Base-by-base conservation (phyloP, 768 basidiomycete species). In the Amanita polypyramis region DNA sequence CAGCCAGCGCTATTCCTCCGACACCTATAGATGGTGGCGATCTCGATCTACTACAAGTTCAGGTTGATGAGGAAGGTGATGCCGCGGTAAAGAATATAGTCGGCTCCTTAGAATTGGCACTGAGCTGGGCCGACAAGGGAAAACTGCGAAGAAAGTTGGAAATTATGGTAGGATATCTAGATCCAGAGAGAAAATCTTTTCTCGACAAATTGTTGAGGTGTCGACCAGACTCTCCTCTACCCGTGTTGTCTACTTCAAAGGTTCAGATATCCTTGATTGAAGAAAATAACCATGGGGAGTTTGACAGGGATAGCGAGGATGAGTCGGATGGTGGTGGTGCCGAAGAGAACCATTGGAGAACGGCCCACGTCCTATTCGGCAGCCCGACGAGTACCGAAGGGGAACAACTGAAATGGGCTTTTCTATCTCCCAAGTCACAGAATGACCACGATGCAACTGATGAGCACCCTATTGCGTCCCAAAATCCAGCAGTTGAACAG, bases 81-180 rank as follows among this genome's bases (percentile, higher is more conserved):
- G 67, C 76, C 0, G 70, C 76, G 0, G 55, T 85, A 41, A 74
- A 80, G 53, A 88, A 89, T 54, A 58, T 86, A n/a, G 71, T 84
- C 8, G 74, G 72, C 1, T 70, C 70, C 0, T 60, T 57, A 3
- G 70, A 66, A 21, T 57, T 68, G 12, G 81, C 75, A 1, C 63
- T 66, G 12, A 66, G 68, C 33, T 85, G 82, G 82, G 76, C 72
- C 0, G 76, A 77, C 23, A 68, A 63, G 30, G 71, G 69, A 1
- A 72, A 66, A 43, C 54, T 72, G 44, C 55, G 63, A 32, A 62
- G 60, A 48, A 80, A 72, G 54, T 53, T 80, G 15, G 62, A 65
- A 3, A 59, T 69, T 2, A 60, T 83, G 52, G 66, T 64, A 37
- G 59, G 61, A 14, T 76, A 72, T 56, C 56, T 85, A 2, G 64